Evolutionary conservation across 106 monocot species (phyloP).

Genomic region (Vanilla planifolia): DNA sequence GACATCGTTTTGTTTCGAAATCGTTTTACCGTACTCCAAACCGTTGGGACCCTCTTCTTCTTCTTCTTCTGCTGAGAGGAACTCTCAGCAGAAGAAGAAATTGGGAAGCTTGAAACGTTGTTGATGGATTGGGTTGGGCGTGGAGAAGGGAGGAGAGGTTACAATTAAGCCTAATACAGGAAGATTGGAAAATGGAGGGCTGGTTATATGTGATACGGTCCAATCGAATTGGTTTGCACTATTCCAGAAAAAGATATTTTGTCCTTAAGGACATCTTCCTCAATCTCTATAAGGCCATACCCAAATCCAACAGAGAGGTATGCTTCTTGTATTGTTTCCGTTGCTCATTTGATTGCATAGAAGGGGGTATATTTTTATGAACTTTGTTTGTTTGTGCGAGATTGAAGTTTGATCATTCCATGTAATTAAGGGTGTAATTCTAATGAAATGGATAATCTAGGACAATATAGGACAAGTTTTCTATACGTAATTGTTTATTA

Average conservation of each 20-base stretch:
- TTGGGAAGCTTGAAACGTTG: background rate
- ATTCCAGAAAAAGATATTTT: conserved; percentile 51
- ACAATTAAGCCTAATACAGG: background rate
- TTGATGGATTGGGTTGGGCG: background rate
- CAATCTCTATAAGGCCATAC: conserved; percentile 39
- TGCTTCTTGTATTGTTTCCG: too few relatives aligned
- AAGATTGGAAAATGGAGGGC: conserved; percentile 34
- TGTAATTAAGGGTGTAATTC: too few relatives aligned
- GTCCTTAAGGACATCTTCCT: conserved; percentile 37
- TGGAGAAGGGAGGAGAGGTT: background rate
- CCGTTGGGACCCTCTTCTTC: background rate
- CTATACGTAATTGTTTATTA: too few relatives aligned
- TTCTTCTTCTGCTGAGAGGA: background rate
- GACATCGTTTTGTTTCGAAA: background rate
- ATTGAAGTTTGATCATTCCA: background rate
- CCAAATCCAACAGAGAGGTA: conserved; percentile 15
- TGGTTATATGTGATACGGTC: conserved; percentile 64
- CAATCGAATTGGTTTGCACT: conserved; percentile 50
- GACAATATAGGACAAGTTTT: too few relatives aligned
- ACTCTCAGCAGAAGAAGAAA: conserved; percentile 13
- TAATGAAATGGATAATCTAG: too few relatives aligned
- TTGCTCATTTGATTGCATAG: too few relatives aligned
- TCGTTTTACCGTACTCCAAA: background rate
- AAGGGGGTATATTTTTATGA: too few relatives aligned
- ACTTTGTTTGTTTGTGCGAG: background rate